A percentile compares a stretch with the other conserved stretches of the same genome.
These are phyloP conservation scores for Aspergillus flavus DNA, from an alignment of 2,329 filamentous ascomycete genomes.

Conservation along the genomic window DNA sequence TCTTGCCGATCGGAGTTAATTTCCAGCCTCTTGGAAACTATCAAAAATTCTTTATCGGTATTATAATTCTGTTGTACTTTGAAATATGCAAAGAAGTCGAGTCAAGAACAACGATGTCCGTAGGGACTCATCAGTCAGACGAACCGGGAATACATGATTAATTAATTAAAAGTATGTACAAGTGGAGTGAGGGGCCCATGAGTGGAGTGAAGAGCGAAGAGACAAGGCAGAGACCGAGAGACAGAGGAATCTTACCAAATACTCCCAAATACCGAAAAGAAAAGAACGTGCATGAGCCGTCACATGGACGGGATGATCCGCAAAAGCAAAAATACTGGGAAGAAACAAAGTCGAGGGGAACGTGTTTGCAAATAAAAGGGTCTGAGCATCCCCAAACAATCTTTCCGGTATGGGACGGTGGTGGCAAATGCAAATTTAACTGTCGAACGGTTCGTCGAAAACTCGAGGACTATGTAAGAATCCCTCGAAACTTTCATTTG, in stretches of 20 bases:
- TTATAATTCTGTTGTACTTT: neutral
- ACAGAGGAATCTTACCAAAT: neutral
- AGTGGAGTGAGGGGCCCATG: neutral
- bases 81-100: neutral
- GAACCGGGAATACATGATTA: neutral
- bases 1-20: neutral
- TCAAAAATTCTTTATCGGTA: neutral
- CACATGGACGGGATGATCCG: conserved; percentile 1
- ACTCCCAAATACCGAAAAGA: neutral
- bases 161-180: neutral
- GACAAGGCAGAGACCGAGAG: neutral
- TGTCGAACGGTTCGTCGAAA: neutral
- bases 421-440: neutral
- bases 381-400: neutral
- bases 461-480: neutral
- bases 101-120: neutral
- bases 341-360: neutral
- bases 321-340: neutral
- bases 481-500: neutral
- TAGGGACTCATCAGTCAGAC: neutral
- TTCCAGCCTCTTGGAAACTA: neutral
- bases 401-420: neutral
- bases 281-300: neutral
- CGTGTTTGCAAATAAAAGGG: neutral
- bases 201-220: neutral